Evolutionary conservation across 805 yeast genomes (phyloP), one percentile per base, ranked within the genome.

Genomic region (Wickerhamomyces queroliae): DNA sequence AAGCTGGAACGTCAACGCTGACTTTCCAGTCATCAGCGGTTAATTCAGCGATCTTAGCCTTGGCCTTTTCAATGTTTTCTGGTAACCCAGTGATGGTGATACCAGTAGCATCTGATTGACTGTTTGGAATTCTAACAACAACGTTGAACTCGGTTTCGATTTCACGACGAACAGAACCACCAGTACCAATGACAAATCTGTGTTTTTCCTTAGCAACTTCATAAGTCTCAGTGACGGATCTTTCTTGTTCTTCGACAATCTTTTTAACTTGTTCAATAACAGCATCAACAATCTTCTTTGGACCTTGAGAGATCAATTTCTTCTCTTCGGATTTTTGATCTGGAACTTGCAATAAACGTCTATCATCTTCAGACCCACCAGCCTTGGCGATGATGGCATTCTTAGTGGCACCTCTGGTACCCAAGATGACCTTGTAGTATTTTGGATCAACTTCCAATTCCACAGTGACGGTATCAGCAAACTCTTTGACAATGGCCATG

Each of bases 111-210:
- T 66, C 62, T 38, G 67, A 72, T 42, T 53, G 59, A 43, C 69
- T 72, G 54, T 72, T 73, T 47, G 97, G 97, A 55, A 91, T 74
- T 34, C 67, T 69, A 40, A 91, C 61, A 21, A 61, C 56, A 36
- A 86, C 90, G 12, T 69, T 67, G 59, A 72, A 85, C 52, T 83
- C 86, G 13, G 74, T 67, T 64, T 88, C 91, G 46, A 88, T 61
- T 10, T 75, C 67, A 49, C 83, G 82, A 63, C 91, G 86, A 42
- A 74, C 72, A 11, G 77, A 54, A 33, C 98, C 97, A 42, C 79
- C 78, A 28, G 88, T 79, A 29, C 98, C 98, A 59, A 91, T 77
- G 37, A 91, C 55, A 9, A 78, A 70, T 51, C 87, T 76, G 52
- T 86, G 91, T 56, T 81, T 83, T 43, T 78, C 83, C 56, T 78